Conservation (phyloP, 2,329 filamentous ascomycete species). For the Ophiostoma sp. region DNA sequence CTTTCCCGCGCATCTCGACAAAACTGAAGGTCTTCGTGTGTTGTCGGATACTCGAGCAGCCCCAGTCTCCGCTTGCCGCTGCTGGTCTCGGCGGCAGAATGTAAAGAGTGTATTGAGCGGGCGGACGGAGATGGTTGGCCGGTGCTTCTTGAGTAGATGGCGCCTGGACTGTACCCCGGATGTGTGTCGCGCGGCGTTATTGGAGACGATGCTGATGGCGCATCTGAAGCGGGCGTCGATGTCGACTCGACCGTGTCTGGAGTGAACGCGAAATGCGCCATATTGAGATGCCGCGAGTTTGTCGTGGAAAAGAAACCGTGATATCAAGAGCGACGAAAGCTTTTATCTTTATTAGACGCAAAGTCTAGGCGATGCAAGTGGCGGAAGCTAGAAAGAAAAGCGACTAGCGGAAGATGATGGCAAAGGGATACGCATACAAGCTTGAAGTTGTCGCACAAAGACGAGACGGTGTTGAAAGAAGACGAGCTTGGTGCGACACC, state of each 20-base stretch:
- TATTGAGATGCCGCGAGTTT: background rate
- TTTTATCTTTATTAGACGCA: background rate
- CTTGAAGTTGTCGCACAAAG: background rate
- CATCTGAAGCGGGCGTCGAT: background rate
- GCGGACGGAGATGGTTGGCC: background rate
- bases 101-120: background rate
- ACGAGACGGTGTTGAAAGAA: background rate
- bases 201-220: background rate
- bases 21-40: conserved; percentile 1
- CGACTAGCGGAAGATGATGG: background rate
- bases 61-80: background rate
- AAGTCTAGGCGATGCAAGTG: background rate
- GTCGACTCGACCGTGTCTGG: background rate
- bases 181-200: background rate
- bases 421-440: background rate
- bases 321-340: background rate
- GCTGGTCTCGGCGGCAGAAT: background rate
- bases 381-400: background rate
- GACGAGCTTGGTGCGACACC: background rate
- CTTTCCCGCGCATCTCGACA: background rate
- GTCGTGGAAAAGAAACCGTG: background rate
- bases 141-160: background rate
- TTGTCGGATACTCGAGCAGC: background rate
- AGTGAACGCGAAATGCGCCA: background rate
- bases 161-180: background rate